A percentile compares a stretch with the other conserved stretches of the same genome.
Evolutionary conservation across 1,139 yeast species (phyloP).

Genomic region (Geotrichum candidum): DNA sequence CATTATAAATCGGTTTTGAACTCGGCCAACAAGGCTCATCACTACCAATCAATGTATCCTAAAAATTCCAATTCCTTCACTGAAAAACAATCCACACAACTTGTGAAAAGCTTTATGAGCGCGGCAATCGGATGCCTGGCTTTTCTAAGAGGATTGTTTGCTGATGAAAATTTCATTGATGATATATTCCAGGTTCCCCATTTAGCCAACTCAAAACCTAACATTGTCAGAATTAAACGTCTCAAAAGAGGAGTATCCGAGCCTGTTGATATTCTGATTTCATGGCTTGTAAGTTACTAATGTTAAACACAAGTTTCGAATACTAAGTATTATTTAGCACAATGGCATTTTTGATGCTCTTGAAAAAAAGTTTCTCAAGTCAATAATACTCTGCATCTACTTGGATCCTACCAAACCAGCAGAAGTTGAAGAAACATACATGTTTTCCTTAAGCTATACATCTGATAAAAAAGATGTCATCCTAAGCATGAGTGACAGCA

Average conservation of each 20-base stretch:
- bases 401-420: constrained; percentile 6
- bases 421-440: constrained; percentile 13
- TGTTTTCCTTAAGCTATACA: constrained; percentile 14
- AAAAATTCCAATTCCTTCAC: constrained; percentile 5
- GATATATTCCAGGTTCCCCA: constrained; percentile 12
- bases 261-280: constrained; percentile 12
- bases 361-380: constrained; percentile 14
- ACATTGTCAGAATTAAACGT: constrained; percentile 14
- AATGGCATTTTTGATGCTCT: constrained; percentile 17
- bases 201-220: constrained; percentile 1
- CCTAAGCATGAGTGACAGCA: constrained; percentile 5
- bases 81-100: constrained; percentile 12
- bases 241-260: constrained; percentile 13
- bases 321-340: not conserved
- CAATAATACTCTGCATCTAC: constrained; percentile 15
- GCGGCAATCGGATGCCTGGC: constrained; percentile 17
- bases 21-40: not conserved
- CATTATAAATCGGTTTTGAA: not conserved
- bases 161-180: constrained; percentile 14
- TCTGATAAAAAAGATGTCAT: constrained; percentile 8
- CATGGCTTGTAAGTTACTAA: constrained; percentile 16
- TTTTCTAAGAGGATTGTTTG: constrained; percentile 15
- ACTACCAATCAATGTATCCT: not conserved
- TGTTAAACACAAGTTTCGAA: not conserved
- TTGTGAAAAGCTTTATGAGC: constrained; percentile 13